Base-by-base conservation (phyloP, 164 flowering plant genomes). In the Dillenia suffruticosa region DNA sequence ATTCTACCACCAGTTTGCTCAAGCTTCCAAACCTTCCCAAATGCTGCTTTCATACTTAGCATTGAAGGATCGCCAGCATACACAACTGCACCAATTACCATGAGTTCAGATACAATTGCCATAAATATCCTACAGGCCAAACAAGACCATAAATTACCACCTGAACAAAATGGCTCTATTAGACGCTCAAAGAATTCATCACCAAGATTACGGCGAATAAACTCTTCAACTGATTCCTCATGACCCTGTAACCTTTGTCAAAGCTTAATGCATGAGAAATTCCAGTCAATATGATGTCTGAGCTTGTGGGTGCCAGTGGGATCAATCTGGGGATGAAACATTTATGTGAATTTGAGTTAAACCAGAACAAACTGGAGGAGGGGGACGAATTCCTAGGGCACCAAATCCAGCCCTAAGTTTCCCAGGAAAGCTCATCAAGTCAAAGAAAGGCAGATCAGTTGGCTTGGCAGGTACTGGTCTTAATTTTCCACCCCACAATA, bases 121-220 rank as follows among this genome's bases (percentile, higher is more conserved):
- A 4, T 32, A 4, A 32, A 32, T 32, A 32, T 32, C 40, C 40
- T 4, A 5, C 40, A 32, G 7, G 40, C 7, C 0, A 32, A 32
- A 32, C 6, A 32, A 32, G 40, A 32, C 40, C 17, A 43, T 8
- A 15, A 44, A 24, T 40, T 67, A 50, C 15, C 63, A 91, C 98
- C 98, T 68, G 98, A 94, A 77, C 98, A 94, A 66, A 94, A 94
- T 51, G 98, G 98, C 73, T 94, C 98, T 24, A 94, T 94, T 76
- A 94, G 70, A 49, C 97, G 93, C 61, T 94, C 98, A 73, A 94
- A 94, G 64, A 89, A 97, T 76, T 94, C 95, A 80, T 78, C 84
- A 44, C 98, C 98, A 60, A 94, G 93, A 72, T 94, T 94, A 52
- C 97, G 95, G 8, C 96, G 92, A 50, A 91, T 96, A 84, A 94